Evolutionary conservation across 805 yeast genomes (phyloP).

Genomic region (Yamadazyma tumulicola): DNA sequence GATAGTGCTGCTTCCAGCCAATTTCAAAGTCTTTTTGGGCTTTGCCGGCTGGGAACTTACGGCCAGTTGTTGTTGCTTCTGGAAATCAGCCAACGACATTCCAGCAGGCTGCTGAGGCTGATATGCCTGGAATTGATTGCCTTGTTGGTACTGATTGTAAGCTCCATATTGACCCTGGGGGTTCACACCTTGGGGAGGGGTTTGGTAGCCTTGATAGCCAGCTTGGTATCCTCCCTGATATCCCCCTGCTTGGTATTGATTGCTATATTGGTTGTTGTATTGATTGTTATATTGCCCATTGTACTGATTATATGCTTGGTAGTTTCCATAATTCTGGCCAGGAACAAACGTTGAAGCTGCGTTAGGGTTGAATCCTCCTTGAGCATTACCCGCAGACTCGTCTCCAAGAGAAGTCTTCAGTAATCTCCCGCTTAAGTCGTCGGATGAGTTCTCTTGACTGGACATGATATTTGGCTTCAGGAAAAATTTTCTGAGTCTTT

Average conservation of each 20-base stretch:
- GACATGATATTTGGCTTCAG: no score
- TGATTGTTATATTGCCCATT: constrained; percentile 5
- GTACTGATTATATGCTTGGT: constrained; percentile 12
- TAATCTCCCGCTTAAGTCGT: constrained; percentile 41
- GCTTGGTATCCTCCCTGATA: constrained; percentile 18
- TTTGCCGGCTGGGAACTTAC: constrained; percentile 41
- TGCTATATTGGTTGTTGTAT: constrained; percentile 7
- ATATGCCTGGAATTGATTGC: constrained; percentile 10
- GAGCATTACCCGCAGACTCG: constrained; percentile 7
- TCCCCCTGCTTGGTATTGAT: constrained; percentile 20
- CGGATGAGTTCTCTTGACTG: constrained; percentile 41
- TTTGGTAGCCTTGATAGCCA: constrained; percentile 13
- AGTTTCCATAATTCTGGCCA: constrained; percentile 21
- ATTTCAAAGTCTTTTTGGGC: constrained; percentile 66
- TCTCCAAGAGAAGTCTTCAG: constrained; percentile 39
- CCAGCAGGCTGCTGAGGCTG: constrained; percentile 22
- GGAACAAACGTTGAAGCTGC: constrained; percentile 51
- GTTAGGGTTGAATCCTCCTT: constrained; percentile 43
- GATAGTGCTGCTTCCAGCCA: constrained; percentile 62
- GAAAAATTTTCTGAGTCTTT: no score
- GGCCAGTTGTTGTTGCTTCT: constrained; percentile 55
- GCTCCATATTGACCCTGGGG: constrained; percentile 19
- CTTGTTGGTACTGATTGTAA: constrained; percentile 17
- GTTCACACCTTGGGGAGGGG: no score
- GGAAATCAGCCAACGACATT: constrained; percentile 80